Conservation (phyloP, 2,329 filamentous ascomycete genomes). For the Graphilbum fragrans region DNA sequence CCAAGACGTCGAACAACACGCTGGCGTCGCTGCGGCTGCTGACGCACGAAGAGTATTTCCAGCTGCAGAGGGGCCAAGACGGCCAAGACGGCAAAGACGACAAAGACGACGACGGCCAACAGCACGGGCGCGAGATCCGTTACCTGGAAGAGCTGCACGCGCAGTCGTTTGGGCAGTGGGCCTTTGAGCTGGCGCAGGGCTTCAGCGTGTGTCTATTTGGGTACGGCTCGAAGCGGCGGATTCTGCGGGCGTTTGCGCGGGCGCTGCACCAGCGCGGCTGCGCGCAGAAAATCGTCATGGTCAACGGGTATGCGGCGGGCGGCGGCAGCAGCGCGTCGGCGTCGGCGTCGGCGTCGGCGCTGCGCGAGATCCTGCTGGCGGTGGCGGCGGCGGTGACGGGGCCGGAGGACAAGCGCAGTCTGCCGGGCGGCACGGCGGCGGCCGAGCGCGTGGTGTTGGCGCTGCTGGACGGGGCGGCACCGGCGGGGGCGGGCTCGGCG, state of each 20-base stretch:
- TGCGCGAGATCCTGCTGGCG: slow-evolving; percentile 58
- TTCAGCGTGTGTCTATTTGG: slow-evolving; percentile 90
- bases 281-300: slow-evolving; percentile 52
- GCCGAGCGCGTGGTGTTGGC: slow-evolving; percentile 56
- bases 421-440: slow-evolving; percentile 50
- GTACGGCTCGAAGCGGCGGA: slow-evolving; percentile 73
- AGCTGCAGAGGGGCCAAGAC: slow-evolving; percentile 46
- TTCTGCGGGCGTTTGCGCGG: slow-evolving; percentile 65
- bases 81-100: slow-evolving; percentile 16
- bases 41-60: slow-evolving; percentile 87
- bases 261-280: slow-evolving; percentile 42
- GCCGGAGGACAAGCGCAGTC: slow-evolving; percentile 1
- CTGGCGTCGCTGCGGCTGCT: slow-evolving; percentile 63
- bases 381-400: slow-evolving; percentile 50
- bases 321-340: background rate
- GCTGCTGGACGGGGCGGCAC: slow-evolving; percentile 37
- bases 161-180: slow-evolving; percentile 81
- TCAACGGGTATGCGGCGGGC: slow-evolving; percentile 64
- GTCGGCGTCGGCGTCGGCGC: slow-evolving; percentile 26
- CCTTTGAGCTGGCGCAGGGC: slow-evolving; percentile 74
- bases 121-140: background rate
- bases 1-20: slow-evolving; percentile 80
- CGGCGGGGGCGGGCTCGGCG: slow-evolving; percentile 18
- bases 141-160: slow-evolving; percentile 65
- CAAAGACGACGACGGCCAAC: background rate